phyloP scores from a whole-genome alignment of 2,329 filamentous ascomycete genomes.

The Pseudocercospora vitis region DNA sequence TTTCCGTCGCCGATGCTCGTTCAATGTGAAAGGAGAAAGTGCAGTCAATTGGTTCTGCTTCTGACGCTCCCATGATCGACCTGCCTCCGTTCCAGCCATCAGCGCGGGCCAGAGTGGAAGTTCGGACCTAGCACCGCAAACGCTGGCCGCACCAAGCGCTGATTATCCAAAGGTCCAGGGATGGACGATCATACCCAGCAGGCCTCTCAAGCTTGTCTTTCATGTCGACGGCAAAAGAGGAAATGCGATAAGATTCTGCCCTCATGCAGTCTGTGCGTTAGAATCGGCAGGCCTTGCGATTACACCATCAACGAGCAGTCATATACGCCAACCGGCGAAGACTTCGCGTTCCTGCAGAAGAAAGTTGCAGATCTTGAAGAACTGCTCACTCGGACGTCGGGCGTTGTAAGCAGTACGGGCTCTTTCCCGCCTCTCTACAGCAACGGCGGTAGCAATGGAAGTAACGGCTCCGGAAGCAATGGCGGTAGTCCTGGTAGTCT shows the following conservation, averaged over 20 bases:
- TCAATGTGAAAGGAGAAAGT: too few species aligned
- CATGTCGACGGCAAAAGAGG: slow-evolving; percentile 53
- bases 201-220: slow-evolving; percentile 37
- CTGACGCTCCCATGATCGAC: too few species aligned
- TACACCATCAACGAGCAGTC: slow-evolving; percentile 25
- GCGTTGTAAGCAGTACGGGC: neutral
- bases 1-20: too few species aligned
- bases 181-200: neutral
- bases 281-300: slow-evolving; percentile 31
- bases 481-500: slow-evolving; percentile 30
- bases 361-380: slow-evolving; percentile 29
- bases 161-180: neutral
- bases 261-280: slow-evolving; percentile 48
- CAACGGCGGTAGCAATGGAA: slow-evolving; percentile 17
- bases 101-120: too few species aligned
- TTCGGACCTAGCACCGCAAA: too few species aligned
- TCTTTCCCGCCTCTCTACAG: neutral
- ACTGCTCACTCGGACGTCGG: slow-evolving; percentile 16
- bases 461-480: slow-evolving; percentile 20
- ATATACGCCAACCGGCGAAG: slow-evolving; percentile 22
- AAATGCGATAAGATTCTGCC: slow-evolving; percentile 55
- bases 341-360: slow-evolving; percentile 27
- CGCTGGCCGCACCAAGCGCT: neutral
- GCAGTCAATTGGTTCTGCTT: too few species aligned
- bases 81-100: too few species aligned